Conservation (phyloP, 2,329 filamentous ascomycete species). For the Triangularia verruculosa region DNA sequence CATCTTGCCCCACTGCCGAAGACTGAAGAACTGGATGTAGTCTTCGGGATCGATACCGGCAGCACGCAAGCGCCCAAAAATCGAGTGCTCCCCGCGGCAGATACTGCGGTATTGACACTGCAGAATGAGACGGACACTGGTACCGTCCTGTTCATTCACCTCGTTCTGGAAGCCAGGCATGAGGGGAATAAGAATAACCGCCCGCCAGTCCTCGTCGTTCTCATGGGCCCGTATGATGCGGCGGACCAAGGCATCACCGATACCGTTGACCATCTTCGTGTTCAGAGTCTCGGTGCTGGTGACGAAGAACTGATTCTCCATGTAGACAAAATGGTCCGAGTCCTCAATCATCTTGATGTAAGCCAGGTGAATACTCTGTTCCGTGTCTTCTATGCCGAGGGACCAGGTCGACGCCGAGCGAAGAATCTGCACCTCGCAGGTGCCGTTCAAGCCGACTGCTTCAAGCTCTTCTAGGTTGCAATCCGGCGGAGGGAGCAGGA, state of each 20-base stretch:
- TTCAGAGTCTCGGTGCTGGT: slow-evolving; percentile 87
- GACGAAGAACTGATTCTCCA: slow-evolving; percentile 98
- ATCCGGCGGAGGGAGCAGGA: slow-evolving; percentile 89
- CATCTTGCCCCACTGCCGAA: slow-evolving; percentile 90
- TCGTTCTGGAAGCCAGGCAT: slow-evolving; percentile 99
- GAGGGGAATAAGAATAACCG: slow-evolving; percentile 83
- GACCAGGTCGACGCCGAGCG: slow-evolving; percentile 92
- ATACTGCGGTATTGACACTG: slow-evolving; percentile 97
- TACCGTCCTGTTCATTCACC: slow-evolving; percentile 89
- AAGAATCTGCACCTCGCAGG: slow-evolving; percentile 93
- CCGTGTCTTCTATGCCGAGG: slow-evolving; percentile 79
- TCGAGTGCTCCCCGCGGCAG: slow-evolving; percentile 85
- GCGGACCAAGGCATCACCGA: slow-evolving; percentile 91
- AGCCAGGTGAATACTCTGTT: slow-evolving; percentile 93
- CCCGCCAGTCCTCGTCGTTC: slow-evolving; percentile 86
- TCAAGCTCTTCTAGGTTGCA: slow-evolving; percentile 84
- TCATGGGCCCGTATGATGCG: slow-evolving; percentile 81
- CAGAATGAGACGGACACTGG: slow-evolving; percentile 91
- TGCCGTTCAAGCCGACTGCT: slow-evolving; percentile 82
- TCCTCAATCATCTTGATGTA: slow-evolving; percentile 93
- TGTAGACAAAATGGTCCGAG: slow-evolving; percentile 96
- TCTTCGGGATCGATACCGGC: slow-evolving; percentile 87
- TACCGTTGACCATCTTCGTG: slow-evolving; percentile 84
- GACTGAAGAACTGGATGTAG: slow-evolving; percentile 91
- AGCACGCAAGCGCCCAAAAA: slow-evolving; percentile 80